phyloP scores from a whole-genome alignment of 371 early-diverging fungal genomes.

The Coemansia sp. region DNA sequence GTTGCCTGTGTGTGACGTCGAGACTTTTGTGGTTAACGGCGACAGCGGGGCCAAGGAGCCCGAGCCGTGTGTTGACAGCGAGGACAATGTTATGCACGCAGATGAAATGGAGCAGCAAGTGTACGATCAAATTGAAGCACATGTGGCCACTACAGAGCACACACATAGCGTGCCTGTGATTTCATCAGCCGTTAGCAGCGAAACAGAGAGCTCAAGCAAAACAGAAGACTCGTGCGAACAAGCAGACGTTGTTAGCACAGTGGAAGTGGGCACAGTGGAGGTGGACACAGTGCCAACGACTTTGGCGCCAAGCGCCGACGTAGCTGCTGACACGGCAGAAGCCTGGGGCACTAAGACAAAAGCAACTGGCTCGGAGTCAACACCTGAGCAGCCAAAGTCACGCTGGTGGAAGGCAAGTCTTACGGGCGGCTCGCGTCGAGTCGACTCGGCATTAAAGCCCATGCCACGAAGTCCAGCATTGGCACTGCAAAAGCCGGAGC shows the following conservation, averaged over 20 bases:
- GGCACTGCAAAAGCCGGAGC: not conserved
- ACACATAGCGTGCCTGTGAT: too few species aligned
- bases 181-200: too few species aligned
- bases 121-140: too few species aligned
- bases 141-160: too few species aligned
- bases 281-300: not conserved
- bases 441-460: not conserved
- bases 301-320: not conserved
- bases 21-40: too few species aligned
- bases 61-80: not conserved
- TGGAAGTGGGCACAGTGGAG: too few species aligned
- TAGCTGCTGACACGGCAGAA: not conserved
- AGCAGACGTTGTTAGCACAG: too few species aligned
- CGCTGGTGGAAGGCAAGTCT: slow-evolving; percentile 49
- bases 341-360: slow-evolving; percentile 8
- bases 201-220: too few species aligned
- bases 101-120: too few species aligned
- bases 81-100: too few species aligned
- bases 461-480: not conserved
- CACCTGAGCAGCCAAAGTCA: slow-evolving; percentile 10
- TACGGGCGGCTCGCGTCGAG: slow-evolving; percentile 13
- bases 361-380: not conserved
- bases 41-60: not conserved
- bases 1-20: too few species aligned
- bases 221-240: too few species aligned